Evolutionary conservation across 164 flowering plant species (phyloP), one percentile per base, ranked within the genome.

Genomic region (Santalum album): DNA sequence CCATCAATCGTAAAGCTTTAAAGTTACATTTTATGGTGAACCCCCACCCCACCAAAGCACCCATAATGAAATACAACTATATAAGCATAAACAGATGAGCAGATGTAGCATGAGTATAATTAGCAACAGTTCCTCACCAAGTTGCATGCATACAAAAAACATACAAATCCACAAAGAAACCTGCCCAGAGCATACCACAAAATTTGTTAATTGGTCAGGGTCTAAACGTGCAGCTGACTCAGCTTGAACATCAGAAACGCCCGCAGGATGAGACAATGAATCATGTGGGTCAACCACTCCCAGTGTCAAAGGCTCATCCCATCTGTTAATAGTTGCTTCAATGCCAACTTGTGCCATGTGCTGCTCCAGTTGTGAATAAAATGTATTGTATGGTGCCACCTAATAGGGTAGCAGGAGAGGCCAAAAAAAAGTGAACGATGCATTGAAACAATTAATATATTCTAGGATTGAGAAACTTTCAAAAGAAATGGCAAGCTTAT

Each of bases 321-420:
- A 94, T 69, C 63, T 78, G 65, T 87, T 94, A 52, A 80, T 59
- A 39, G 70, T 69, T 20, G 89, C 71, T 54, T 75, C 81, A 57
- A 94, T 64, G 22, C 99, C 97, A 63, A 77, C 92, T 82, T 85
- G 82, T 54, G 44, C 60, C 94, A 94, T 72, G 70, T 94, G 97
- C 55, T 79, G 83, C 75, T 78, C 89, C 78, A 94, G 70, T 58
- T 82, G 86, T 35, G 91, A 58, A 69, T 94, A 94, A 68, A 72
- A 90, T 39, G 99, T 90, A 64, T 94, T 90, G 70, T 85, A 90
- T 54, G 97, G 97, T 18, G 95, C 97, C 58, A 94, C 97, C 97
- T 90, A 72, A 65, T 29, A n/a, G n/a, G n/a, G n/a, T 6, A 22
- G 12, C 12, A 18, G n/a, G 21, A 29, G 34, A 9, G 9, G 34